phyloP scores from a whole-genome alignment of 2,329 filamentous ascomycete genomes.

The Exophiala oligosperma region DNA sequence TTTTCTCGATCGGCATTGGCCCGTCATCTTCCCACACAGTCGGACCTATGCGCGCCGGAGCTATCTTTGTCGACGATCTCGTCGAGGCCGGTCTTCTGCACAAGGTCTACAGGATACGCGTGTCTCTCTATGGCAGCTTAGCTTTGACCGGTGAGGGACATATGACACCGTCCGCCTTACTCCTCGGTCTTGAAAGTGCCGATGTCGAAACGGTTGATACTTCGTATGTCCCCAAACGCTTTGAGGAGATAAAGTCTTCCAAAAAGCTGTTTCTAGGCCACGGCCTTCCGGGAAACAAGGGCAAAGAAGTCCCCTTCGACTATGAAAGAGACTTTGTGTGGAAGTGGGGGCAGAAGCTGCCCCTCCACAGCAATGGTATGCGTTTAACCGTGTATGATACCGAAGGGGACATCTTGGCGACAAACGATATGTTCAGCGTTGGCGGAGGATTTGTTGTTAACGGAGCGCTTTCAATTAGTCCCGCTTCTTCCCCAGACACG shows the following conservation, averaged over 20 bases:
- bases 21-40: constrained; percentile 27
- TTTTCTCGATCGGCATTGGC: constrained; percentile 28
- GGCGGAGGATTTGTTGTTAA: no score
- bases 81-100: constrained; percentile 21
- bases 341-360: constrained; percentile 24
- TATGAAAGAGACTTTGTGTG: constrained; percentile 24
- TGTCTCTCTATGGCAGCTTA: constrained; percentile 22
- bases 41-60: constrained; percentile 27
- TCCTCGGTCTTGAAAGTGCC: constrained; percentile 24
- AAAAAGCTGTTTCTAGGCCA: constrained; percentile 20
- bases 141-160: no score
- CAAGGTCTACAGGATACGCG: constrained; percentile 18
- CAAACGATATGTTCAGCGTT: no score
- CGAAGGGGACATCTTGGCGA: no score
- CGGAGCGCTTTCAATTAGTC: no score
- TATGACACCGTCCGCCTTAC: constrained; percentile 13
- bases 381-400: no score
- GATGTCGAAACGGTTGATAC: constrained; percentile 26
- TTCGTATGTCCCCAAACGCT: constrained; percentile 20
- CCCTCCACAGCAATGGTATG: constrained; percentile 21
- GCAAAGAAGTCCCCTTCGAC: constrained; percentile 21
- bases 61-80: constrained; percentile 26
- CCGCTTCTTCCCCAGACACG: no score
- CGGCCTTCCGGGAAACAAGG: constrained; percentile 7
- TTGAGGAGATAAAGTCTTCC: constrained; percentile 16